Evolutionary conservation across 2,329 filamentous ascomycete species (phyloP).

Genomic region (Xylaria sp.): DNA sequence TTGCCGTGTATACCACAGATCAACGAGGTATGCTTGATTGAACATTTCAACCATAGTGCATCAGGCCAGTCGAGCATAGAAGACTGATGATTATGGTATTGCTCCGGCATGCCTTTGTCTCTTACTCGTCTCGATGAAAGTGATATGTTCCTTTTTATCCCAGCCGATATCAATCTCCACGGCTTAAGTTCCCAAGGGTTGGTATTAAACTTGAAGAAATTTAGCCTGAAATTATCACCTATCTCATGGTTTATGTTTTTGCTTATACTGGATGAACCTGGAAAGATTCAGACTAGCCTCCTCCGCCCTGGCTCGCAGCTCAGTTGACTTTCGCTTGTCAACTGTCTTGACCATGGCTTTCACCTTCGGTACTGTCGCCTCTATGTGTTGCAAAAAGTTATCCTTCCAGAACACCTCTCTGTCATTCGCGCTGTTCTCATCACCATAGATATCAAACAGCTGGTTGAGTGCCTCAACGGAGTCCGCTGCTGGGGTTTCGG

Average conservation of each 20-base stretch:
- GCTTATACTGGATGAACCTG: conserved; percentile 73
- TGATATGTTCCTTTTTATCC: not conserved
- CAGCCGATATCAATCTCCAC: not conserved
- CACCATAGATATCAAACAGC: conserved; percentile 73
- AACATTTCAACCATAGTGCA: conserved; percentile 15
- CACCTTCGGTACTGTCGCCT: conserved; percentile 63
- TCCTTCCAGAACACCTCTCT: conserved; percentile 72
- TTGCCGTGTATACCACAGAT: conserved; percentile 21
- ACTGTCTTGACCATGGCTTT: conserved; percentile 68
- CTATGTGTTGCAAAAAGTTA: conserved; percentile 67
- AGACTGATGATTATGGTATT: conserved; percentile 10
- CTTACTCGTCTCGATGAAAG: not conserved
- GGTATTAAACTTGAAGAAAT: conserved; percentile 7
- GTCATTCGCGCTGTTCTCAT: conserved; percentile 68
- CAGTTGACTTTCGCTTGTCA: conserved; percentile 66
- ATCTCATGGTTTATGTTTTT: conserved; percentile 60
- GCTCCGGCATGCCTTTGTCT: not conserved
- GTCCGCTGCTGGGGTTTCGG: conserved; percentile 65
- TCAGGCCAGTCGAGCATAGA: conserved; percentile 8
- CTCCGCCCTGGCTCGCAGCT: conserved; percentile 68
- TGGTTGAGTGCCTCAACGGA: conserved; percentile 73
- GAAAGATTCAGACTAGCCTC: conserved; percentile 69
- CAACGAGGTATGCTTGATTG: conserved; percentile 31
- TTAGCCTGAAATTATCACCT: not conserved
- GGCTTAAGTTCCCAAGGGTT: conserved; percentile 4